These are phyloP conservation scores for Talaromyces wortmannii DNA, from an alignment of 495 filamentous ascomycete species.

Conservation along the genomic window DNA sequence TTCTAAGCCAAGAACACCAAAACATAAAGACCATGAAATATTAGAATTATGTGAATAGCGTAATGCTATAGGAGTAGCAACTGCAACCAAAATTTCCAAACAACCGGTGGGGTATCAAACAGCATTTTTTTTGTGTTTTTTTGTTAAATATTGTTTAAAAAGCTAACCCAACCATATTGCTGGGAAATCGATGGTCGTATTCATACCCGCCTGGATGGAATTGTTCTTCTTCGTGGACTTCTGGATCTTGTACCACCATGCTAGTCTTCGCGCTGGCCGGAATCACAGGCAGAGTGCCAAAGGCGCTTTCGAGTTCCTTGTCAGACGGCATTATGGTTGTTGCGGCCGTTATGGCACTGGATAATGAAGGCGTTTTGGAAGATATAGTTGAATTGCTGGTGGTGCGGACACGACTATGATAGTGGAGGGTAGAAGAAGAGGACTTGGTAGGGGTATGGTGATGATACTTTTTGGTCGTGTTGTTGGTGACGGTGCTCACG, in stretches of 20 bases:
- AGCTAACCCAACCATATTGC: constrained; percentile 26
- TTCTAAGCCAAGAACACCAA: no score
- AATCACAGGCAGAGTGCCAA: neutral
- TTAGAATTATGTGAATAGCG: no score
- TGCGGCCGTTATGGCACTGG: constrained; percentile 18
- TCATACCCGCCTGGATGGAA: constrained; percentile 13
- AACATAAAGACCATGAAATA: no score
- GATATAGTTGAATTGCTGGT: constrained; percentile 33
- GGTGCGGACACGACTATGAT: constrained; percentile 27
- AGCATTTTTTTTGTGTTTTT: neutral
- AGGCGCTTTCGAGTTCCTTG: constrained; percentile 5
- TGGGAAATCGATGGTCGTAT: constrained; percentile 14
- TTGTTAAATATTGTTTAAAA: constrained; percentile 15
- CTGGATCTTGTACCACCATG: constrained; percentile 3
- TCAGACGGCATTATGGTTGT: constrained; percentile 20
- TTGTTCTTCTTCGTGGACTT: constrained; percentile 16
- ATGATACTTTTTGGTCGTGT: neutral
- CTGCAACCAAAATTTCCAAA: no score
- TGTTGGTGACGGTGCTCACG: neutral
- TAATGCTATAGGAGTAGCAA: no score
- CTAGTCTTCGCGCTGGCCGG: constrained; percentile 5
- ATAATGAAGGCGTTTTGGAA: constrained; percentile 21
- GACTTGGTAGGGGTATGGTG: constrained; percentile 1
- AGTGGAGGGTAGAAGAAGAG: constrained; percentile 2
- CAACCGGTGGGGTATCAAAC: neutral